Percentiles rank a stretch among this genome's conserved stretches.
These are phyloP conservation scores for Chaetomium fimeti DNA, from an alignment of 495 filamentous ascomycete species.

Conservation along the genomic window DNA sequence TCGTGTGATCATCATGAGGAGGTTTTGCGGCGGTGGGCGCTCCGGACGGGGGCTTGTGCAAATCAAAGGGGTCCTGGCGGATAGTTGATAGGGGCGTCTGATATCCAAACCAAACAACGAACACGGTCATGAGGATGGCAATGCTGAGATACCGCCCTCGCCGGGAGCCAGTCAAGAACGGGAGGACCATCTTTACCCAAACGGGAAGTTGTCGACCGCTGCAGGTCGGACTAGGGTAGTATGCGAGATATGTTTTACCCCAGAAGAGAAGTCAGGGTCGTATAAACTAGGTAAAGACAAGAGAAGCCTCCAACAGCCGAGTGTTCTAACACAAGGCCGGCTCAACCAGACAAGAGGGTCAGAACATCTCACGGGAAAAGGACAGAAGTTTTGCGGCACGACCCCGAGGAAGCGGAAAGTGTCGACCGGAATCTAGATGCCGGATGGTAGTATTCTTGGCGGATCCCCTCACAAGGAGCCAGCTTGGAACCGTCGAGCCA, in stretches of 20 bases:
- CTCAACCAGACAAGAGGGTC: not conserved
- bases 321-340: not conserved
- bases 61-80: slow-evolving; percentile 10
- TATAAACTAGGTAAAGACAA: not conserved
- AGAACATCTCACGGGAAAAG: not conserved
- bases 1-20: not conserved
- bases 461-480: not conserved
- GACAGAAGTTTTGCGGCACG: slow-evolving; percentile 1
- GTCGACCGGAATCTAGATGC: not conserved
- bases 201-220: not conserved
- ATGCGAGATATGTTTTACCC: no score
- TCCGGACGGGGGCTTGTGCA: not conserved
- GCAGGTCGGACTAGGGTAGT: no score
- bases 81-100: slow-evolving; percentile 8
- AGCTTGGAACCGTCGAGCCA: not conserved
- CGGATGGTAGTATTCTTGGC: slow-evolving; percentile 1
- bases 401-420: not conserved
- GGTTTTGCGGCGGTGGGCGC: not conserved
- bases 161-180: slow-evolving; percentile 22
- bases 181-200: slow-evolving; percentile 19
- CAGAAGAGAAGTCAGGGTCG: not conserved
- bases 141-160: slow-evolving; percentile 22
- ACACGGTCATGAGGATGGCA: slow-evolving; percentile 20
- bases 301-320: not conserved
- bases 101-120: slow-evolving; percentile 27